phyloP scores from a whole-genome alignment of 2,329 filamentous ascomycete genomes.

The Stagonosporopsis chrysanthemi region DNA sequence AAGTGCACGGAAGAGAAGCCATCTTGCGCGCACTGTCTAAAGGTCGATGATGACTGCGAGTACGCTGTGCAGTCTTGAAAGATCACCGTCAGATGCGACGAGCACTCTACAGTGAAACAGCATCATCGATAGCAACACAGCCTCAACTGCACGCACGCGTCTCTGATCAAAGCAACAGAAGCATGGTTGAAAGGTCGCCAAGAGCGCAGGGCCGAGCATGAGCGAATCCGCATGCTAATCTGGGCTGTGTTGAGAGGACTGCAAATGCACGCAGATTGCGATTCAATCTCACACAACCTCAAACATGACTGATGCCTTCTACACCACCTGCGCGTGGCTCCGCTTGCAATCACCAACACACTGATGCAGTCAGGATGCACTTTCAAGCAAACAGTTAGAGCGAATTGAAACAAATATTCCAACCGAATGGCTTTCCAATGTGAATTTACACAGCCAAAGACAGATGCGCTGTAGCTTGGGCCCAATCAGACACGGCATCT shows the following conservation, averaged over 20 bases:
- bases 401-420: too few relatives aligned
- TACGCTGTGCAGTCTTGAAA: slow-evolving; percentile 33
- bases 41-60: slow-evolving; percentile 38
- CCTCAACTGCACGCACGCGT: neutral
- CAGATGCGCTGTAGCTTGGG: neutral
- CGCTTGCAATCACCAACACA: neutral
- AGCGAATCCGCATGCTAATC: neutral
- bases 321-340: neutral
- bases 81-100: neutral
- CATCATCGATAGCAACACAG: neutral
- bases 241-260: neutral
- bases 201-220: neutral
- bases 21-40: slow-evolving; percentile 40
- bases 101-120: neutral
- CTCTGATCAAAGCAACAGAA: neutral
- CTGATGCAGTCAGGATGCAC: neutral
- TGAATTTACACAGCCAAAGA: neutral
- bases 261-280: neutral
- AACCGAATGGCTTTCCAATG: neutral
- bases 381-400: neutral
- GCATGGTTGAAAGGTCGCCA: neutral
- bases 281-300: neutral
- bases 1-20: slow-evolving; percentile 45
- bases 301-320: neutral
- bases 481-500: neutral